These are phyloP conservation scores for Trypanosoma cruzi DNA, from an alignment of 208 protist species.

Conservation along the genomic window DNA sequence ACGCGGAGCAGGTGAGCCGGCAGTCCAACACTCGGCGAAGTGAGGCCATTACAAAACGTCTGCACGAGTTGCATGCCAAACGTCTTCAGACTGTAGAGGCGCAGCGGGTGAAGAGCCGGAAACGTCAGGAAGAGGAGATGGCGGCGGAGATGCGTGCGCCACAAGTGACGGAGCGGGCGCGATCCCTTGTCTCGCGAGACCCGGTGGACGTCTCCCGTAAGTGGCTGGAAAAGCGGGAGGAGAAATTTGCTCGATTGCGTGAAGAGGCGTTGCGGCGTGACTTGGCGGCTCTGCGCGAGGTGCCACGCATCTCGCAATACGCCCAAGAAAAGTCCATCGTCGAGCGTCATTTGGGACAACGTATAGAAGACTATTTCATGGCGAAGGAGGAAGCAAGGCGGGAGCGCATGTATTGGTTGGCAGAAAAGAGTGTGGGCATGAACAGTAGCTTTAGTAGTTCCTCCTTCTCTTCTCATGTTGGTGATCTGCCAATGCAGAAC, in stretches of 20 bases:
- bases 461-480: constrained; percentile 8
- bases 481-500: background rate
- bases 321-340: constrained; percentile 40
- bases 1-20: constrained; percentile 42
- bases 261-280: constrained; percentile 38
- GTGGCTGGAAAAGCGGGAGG: constrained; percentile 53
- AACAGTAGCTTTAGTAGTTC: constrained; percentile 15
- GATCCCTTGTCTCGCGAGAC: constrained; percentile 22
- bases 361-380: constrained; percentile 61
- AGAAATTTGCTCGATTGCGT: constrained; percentile 30
- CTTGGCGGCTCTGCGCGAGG: constrained; percentile 31
- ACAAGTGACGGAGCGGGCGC: constrained; percentile 40
- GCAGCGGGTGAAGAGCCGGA: constrained; percentile 28
- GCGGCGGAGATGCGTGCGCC: constrained; percentile 38
- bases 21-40: constrained; percentile 33
- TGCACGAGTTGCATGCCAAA: constrained; percentile 57
- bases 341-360: constrained; percentile 25
- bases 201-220: constrained; percentile 20
- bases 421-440: constrained; percentile 32
- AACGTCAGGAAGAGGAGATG: constrained; percentile 23
- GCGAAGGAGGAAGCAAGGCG: constrained; percentile 52
- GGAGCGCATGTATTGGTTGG: constrained; percentile 50
- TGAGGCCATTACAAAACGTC: constrained; percentile 52
- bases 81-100: constrained; percentile 35
- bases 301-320: constrained; percentile 59